These are phyloP conservation scores for Pseudogymnoascus sp. DNA, from an alignment of 2,329 filamentous ascomycete genomes.

Conservation along the genomic window DNA sequence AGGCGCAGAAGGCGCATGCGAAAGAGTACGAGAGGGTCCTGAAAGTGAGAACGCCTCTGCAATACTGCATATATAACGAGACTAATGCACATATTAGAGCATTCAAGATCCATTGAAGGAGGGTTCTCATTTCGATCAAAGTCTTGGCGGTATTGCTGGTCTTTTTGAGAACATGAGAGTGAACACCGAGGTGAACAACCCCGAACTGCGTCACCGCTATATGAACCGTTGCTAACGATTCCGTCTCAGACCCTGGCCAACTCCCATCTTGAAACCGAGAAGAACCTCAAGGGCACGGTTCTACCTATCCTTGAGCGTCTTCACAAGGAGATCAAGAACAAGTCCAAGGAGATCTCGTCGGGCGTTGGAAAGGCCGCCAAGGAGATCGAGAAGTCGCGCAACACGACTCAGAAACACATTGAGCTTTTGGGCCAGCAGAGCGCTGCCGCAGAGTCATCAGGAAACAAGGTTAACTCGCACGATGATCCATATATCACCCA, in stretches of 20 bases:
- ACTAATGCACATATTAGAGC: slow-evolving; percentile 44
- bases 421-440: slow-evolving; percentile 85
- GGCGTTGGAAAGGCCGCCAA: slow-evolving; percentile 81
- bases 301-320: slow-evolving; percentile 83
- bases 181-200: slow-evolving; percentile 64
- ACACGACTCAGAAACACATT: slow-evolving; percentile 86
- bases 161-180: slow-evolving; percentile 90
- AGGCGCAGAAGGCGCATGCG: slow-evolving; percentile 71
- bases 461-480: slow-evolving; percentile 58
- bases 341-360: slow-evolving; percentile 77
- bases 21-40: slow-evolving; percentile 95
- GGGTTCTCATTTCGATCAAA: slow-evolving; percentile 87
- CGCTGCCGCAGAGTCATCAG: slow-evolving; percentile 67
- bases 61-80: background rate
- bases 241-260: slow-evolving; percentile 66
- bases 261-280: slow-evolving; percentile 83
- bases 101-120: slow-evolving; percentile 80
- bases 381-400: slow-evolving; percentile 82
- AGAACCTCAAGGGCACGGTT: slow-evolving; percentile 77
- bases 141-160: slow-evolving; percentile 75
- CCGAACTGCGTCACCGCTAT: background rate
- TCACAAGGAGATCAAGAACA: slow-evolving; percentile 94
- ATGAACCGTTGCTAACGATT: slow-evolving; percentile 29
- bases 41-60: slow-evolving; percentile 51
- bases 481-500: slow-evolving; percentile 87